These are phyloP conservation scores for Ascodesmis nigricans DNA, from an alignment of 495 filamentous ascomycete genomes.

Conservation along the genomic window DNA sequence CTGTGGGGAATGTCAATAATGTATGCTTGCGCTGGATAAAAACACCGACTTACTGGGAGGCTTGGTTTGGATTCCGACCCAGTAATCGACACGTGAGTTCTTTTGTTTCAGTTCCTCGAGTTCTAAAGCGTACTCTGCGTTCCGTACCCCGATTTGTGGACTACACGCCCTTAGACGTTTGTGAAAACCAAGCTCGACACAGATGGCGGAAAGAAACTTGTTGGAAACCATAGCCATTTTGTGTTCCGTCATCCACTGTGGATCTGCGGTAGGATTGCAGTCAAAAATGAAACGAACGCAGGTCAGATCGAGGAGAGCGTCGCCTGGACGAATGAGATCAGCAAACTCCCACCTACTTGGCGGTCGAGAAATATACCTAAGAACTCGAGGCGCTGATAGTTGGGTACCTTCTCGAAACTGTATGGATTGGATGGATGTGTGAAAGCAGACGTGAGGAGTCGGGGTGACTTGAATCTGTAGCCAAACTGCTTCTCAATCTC, in stretches of 20 bases:
- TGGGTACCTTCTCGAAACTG: constrained; percentile 53
- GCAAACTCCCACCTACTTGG: no score
- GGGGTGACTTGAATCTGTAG: constrained; percentile 64
- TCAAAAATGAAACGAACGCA: constrained; percentile 63
- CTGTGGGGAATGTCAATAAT: background rate
- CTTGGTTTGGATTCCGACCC: constrained; percentile 38
- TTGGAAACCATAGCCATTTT: constrained; percentile 99
- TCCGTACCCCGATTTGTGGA: no score
- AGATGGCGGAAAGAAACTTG: constrained; percentile 69
- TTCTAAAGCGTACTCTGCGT: no score
- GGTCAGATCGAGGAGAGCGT: constrained; percentile 72
- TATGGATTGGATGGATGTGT: constrained; percentile 63
- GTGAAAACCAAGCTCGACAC: constrained; percentile 56
- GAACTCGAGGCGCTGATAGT: constrained; percentile 85
- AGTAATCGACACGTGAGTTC: no score
- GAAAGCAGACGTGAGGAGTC: constrained; percentile 64
- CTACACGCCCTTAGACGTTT: constrained; percentile 41
- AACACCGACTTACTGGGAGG: constrained; percentile 39
- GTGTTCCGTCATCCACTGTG: constrained; percentile 96
- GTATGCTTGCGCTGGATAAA: background rate
- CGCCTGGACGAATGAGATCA: constrained; percentile 35
- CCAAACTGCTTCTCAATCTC: constrained; percentile 43
- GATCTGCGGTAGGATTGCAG: constrained; percentile 54
- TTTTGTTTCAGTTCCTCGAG: no score
- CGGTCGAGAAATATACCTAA: constrained; percentile 22